Evolutionary conservation across 768 basidiomycete species (phyloP), one percentile per base, ranked within the genome.

Genomic region (Suillus discolor): DNA sequence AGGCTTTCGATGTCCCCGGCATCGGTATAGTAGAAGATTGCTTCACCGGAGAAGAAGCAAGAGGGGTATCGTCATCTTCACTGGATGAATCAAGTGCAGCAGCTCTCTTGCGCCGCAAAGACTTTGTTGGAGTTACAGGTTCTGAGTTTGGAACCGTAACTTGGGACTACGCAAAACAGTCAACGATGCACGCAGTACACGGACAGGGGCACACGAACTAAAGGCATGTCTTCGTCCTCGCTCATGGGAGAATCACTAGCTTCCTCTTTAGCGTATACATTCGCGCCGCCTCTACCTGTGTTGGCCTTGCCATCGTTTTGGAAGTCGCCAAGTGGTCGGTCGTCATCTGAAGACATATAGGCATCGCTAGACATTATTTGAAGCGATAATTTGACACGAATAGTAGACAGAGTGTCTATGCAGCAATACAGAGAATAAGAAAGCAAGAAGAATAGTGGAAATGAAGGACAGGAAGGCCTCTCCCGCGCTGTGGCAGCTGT

Each of bases 21-120:
- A 79, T 82, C 44, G 79, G 71, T n/a, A 79, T 75, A 5, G 79
- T 74, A 54, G 78, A 75, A 51, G 82, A 76, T 64, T 78, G 78
- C 77, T 91, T 92, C 5, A 79, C 82, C 23, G 90, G 90, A 45
- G 92, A 91, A 34, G 90, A 89, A 59, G 90, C 88, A 45, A 92
- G 83, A 42, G 59, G 62, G 90, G 90, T 20, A 80, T 93, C 89
- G 6, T 73, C 76, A 55, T 91, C 90, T 66, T 87, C 89, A 36
- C 88, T 90, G 61, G 87, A 84, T 65, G 73, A 81, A 18, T 85
- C 84, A 25, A 80, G 81, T 66, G 82, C 82, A 34, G 79, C 74
- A 31, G 80, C 89, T 73, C 89, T 86, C 79, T 93, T 93, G 66
- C 75, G 69, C 25, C 66, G 73, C 63, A 67, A 73, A 51, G 76